A percentile compares a stretch with the other conserved stretches of the same genome.
Conservation (phyloP, 225 moss, liverwort and hornwort species). For the Neckera pumila region DNA sequence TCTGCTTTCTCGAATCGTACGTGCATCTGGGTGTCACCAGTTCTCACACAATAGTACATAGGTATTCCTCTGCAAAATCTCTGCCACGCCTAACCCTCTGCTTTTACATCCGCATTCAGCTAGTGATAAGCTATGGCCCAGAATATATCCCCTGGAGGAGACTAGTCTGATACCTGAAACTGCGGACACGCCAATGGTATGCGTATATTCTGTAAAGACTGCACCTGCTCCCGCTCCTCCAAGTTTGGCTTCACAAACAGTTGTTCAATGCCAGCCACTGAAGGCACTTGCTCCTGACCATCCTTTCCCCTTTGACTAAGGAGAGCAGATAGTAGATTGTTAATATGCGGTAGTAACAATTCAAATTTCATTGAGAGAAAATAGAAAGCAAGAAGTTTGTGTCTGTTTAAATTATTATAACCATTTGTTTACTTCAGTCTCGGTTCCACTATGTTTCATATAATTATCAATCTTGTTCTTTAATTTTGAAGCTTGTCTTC, state of each 20-base stretch:
- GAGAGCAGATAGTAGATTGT: background rate
- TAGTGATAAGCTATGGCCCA: constrained; percentile 92
- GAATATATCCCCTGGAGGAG: constrained; percentile 89
- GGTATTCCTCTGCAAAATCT: background rate
- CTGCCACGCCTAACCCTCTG: background rate
- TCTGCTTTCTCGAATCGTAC: background rate
- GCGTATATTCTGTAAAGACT: constrained; percentile 74
- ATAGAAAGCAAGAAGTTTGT: background rate
- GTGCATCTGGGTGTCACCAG: background rate
- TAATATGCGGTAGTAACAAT: background rate
- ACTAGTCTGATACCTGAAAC: constrained; percentile 36
- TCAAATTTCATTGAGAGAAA: background rate
- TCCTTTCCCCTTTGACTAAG: background rate
- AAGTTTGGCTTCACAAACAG: constrained; percentile 87
- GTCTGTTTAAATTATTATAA: background rate
- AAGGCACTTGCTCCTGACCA: constrained; percentile 45
- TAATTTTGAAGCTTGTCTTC: background rate
- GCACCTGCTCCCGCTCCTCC: constrained; percentile 81
- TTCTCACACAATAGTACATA: background rate
- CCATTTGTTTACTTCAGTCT: background rate
- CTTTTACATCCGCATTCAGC: constrained; percentile 35
- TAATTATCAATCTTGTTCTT: background rate
- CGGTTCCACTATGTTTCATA: background rate
- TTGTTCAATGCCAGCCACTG: constrained; percentile 87
- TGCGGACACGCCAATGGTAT: constrained; percentile 67